Evolutionary conservation across 2,329 filamentous ascomycete genomes (phyloP).

Genomic region (Trichophyton verrucosum): DNA sequence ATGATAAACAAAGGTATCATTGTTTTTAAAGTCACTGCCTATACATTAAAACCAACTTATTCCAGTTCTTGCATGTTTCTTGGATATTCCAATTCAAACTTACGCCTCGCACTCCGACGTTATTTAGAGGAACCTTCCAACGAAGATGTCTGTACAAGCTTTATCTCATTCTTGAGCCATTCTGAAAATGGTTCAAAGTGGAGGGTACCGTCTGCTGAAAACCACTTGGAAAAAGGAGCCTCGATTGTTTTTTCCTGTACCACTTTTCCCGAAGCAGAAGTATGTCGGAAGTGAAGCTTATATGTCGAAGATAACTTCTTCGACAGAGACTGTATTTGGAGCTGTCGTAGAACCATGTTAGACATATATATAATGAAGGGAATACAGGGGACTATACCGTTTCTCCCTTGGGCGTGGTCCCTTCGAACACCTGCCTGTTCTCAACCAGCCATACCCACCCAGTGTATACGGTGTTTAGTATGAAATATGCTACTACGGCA

Average conservation of each 20-base stretch:
- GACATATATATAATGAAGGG: background rate
- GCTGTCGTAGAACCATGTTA: constrained; percentile 24
- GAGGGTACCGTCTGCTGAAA: constrained; percentile 45
- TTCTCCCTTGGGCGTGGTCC: constrained; percentile 55
- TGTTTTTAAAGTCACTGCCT: background rate
- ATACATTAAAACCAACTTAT: background rate
- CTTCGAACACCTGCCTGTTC: constrained; percentile 68
- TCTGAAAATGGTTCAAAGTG: constrained; percentile 49
- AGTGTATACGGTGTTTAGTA: constrained; percentile 65
- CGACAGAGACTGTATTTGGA: constrained; percentile 58
- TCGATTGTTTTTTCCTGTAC: constrained; percentile 39
- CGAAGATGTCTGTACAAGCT: constrained; percentile 30
- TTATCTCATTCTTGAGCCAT: constrained; percentile 48
- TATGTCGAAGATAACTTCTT: constrained; percentile 77
- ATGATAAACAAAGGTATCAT: background rate
- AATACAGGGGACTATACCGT: constrained; percentile 32
- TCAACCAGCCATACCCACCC: constrained; percentile 79
- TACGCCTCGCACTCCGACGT: background rate
- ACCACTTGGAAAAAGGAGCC: constrained; percentile 50
- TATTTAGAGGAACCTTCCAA: constrained; percentile 28
- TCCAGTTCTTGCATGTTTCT: background rate
- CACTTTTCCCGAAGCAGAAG: constrained; percentile 28
- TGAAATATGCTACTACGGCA: constrained; percentile 67
- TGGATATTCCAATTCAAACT: background rate
- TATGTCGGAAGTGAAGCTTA: constrained; percentile 51